These are phyloP conservation scores for Alternaria brassicicola DNA, from an alignment of 2,329 filamentous ascomycete species.

Conservation along the genomic window DNA sequence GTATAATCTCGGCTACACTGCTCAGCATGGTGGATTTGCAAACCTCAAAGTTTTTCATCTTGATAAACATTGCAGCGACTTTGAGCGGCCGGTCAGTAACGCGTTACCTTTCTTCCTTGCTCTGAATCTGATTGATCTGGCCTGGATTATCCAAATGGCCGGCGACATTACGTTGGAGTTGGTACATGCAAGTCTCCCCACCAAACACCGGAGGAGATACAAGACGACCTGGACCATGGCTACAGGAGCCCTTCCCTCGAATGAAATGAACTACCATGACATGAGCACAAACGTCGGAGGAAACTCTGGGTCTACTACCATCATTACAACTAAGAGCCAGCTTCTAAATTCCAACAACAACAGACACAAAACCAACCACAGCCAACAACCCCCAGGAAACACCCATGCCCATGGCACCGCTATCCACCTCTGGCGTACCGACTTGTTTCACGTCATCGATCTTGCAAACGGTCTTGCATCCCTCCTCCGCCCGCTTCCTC, in stretches of 20 bases:
- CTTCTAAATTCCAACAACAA: slow-evolving; percentile 24
- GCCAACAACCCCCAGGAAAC: slow-evolving; percentile 38
- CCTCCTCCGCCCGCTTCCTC: slow-evolving; percentile 32
- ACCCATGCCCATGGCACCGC: slow-evolving; percentile 20
- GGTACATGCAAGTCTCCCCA: neutral
- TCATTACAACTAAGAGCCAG: neutral
- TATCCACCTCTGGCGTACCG: slow-evolving; percentile 45
- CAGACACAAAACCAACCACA: slow-evolving; percentile 28
- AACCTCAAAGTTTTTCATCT: neutral
- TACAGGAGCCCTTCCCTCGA: neutral
- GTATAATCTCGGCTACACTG: neutral
- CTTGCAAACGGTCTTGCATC: slow-evolving; percentile 46
- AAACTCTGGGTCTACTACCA: neutral
- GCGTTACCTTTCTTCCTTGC: neutral
- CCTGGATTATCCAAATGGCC: neutral
- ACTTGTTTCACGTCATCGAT: slow-evolving; percentile 45
- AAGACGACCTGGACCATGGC: neutral
- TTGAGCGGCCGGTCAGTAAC: neutral
- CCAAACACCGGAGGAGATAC: neutral
- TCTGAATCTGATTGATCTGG: neutral
- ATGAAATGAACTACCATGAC: neutral
- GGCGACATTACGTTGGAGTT: neutral
- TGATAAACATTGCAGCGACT: neutral
- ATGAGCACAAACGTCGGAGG: rapidly evolving
- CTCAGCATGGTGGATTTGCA: neutral